Conservation (phyloP, 148 eudicot genomes). For the Camellia japonica region DNA sequence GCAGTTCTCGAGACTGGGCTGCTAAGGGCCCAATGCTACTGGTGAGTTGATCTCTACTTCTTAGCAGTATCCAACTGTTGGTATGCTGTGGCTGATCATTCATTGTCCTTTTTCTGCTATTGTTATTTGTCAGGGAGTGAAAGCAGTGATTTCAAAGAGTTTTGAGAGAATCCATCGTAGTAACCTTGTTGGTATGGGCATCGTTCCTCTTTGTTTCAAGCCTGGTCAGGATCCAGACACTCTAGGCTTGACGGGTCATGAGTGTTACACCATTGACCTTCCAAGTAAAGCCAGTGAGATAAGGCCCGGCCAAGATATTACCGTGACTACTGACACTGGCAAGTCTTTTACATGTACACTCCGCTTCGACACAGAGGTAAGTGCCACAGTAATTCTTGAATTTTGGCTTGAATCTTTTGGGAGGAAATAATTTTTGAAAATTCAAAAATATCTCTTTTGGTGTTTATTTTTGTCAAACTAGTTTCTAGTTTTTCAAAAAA, state of each 20-base stretch:
- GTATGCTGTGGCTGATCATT: not conserved
- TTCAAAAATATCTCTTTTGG: too few species aligned
- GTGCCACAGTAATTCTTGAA: not conserved
- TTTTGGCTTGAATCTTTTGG: not conserved
- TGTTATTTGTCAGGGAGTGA: slow-evolving; percentile 64
- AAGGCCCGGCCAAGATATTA: slow-evolving; percentile 89
- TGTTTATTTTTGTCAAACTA: too few species aligned
- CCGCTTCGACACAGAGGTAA: slow-evolving; percentile 97
- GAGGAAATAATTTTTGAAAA: not conserved
- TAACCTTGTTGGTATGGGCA: slow-evolving; percentile 96
- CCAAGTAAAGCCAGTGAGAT: slow-evolving; percentile 77
- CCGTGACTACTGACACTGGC: slow-evolving; percentile 78
- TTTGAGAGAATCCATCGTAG: slow-evolving; percentile 98
- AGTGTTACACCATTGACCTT: slow-evolving; percentile 89
- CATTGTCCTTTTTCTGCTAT: not conserved
- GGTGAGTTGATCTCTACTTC: slow-evolving; percentile 34
- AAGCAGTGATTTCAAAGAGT: slow-evolving; percentile 98
- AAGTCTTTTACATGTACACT: slow-evolving; percentile 83
- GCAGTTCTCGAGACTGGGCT: slow-evolving; percentile 99
- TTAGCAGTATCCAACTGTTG: not conserved
- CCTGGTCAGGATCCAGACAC: slow-evolving; percentile 94
- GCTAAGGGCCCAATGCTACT: slow-evolving; percentile 98
- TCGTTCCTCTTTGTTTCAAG: slow-evolving; percentile 94
- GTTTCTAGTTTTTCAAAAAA: too few species aligned
- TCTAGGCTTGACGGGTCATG: slow-evolving; percentile 91